Conservation (phyloP, 1,139 yeast species). For the Protomyces arabidopsidicola region DNA sequence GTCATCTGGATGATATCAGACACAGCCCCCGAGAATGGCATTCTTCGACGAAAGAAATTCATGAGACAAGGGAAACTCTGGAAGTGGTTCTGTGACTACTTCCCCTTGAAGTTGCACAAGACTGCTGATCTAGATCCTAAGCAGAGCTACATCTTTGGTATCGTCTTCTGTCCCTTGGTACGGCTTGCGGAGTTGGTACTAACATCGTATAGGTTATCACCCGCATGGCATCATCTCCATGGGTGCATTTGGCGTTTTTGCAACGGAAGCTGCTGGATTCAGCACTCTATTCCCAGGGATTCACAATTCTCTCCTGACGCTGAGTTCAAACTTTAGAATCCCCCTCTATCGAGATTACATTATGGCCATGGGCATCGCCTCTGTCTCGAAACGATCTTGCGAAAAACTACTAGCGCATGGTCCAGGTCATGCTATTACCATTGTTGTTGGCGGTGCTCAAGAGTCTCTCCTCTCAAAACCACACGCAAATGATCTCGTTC, state of each 20-base stretch:
- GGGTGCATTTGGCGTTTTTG: constrained; percentile 85
- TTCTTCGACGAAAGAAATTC: constrained; percentile 11
- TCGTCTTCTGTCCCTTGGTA: background rate
- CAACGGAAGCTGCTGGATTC: constrained; percentile 69
- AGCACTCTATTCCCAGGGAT: constrained; percentile 73
- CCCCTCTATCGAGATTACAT: constrained; percentile 88
- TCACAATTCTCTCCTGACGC: constrained; percentile 68
- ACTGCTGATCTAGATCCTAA: constrained; percentile 67
- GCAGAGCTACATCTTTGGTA: constrained; percentile 28
- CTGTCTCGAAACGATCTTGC: constrained; percentile 76
- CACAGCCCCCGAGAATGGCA: constrained; percentile 21
- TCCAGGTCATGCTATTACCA: constrained; percentile 70
- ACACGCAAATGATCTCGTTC: constrained; percentile 57
- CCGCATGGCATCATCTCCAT: constrained; percentile 95
- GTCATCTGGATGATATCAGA: constrained; percentile 25
- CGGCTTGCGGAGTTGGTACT: background rate
- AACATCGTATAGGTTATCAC: constrained; percentile 57
- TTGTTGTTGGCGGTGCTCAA: constrained; percentile 94
- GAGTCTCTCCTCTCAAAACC: constrained; percentile 74
- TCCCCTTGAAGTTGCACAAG: constrained; percentile 73
- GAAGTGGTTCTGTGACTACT: constrained; percentile 58
- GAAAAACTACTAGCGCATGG: constrained; percentile 53
- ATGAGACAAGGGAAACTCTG: constrained; percentile 19
- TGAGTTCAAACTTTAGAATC: constrained; percentile 76
- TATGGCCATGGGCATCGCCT: constrained; percentile 72